These are phyloP conservation scores for Colletotrichum liriopes DNA, from an alignment of 2,329 filamentous ascomycete species.

Conservation along the genomic window DNA sequence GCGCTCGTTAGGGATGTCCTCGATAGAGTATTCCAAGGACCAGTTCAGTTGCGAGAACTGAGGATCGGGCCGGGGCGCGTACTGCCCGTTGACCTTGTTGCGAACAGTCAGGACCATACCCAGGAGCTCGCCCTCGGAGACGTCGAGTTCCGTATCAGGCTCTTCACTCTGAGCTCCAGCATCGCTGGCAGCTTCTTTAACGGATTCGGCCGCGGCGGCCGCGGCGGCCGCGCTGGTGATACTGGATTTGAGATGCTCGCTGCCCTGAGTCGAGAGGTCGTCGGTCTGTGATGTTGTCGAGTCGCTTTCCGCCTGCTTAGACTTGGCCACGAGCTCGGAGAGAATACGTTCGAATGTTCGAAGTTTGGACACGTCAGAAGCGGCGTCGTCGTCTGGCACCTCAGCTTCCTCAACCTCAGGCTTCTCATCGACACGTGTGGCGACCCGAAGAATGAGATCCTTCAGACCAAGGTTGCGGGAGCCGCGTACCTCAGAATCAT, in stretches of 20 bases:
- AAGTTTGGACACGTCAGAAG: conserved; percentile 57
- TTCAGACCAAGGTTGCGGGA: conserved; percentile 52
- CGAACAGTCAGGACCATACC: conserved; percentile 81
- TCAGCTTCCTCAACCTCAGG: conserved; percentile 43
- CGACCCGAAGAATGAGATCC: conserved; percentile 68
- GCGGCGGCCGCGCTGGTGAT: neutral
- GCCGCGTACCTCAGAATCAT: conserved; percentile 16
- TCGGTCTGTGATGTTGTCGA: neutral
- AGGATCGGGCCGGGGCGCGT: conserved; percentile 72
- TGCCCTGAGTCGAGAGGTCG: neutral
- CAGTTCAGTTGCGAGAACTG: conserved; percentile 67
- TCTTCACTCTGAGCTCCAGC: conserved; percentile 35
- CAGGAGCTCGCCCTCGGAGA: conserved; percentile 62
- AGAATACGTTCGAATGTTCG: conserved; percentile 68
- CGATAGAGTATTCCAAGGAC: conserved; percentile 84
- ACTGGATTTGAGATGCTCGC: neutral
- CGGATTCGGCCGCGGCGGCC: neutral
- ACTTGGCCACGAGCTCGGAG: conserved; percentile 60
- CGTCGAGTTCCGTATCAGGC: conserved; percentile 16
- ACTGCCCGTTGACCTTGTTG: conserved; percentile 79
- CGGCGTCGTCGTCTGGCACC: conserved; percentile 47
- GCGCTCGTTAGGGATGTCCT: conserved; percentile 67
- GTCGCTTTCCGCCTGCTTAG: conserved; percentile 10
- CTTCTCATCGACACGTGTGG: conserved; percentile 60
- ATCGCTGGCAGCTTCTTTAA: conserved; percentile 7